phyloP scores from a whole-genome alignment of 495 filamentous ascomycete species.

The Glonium stellatum region DNA sequence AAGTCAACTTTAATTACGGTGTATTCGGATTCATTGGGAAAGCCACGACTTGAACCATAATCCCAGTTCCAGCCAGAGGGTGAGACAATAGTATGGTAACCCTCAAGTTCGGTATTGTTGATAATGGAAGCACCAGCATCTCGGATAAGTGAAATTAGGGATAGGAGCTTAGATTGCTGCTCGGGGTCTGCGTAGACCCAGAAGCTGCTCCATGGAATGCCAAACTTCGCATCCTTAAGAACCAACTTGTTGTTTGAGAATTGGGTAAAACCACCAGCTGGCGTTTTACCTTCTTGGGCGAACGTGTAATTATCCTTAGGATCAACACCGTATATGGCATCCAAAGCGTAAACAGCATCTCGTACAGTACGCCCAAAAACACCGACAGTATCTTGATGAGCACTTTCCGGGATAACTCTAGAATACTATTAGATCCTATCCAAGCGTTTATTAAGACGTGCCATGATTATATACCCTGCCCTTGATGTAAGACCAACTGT shows the following conservation, averaged over 20 bases:
- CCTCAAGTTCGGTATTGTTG: constrained; percentile 61
- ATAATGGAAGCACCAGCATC: constrained; percentile 59
- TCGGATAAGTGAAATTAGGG: constrained; percentile 49
- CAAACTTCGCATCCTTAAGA: constrained; percentile 57
- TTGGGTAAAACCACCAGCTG: constrained; percentile 47
- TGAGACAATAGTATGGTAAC: constrained; percentile 52
- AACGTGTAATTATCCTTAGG: constrained; percentile 52
- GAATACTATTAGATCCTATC: constrained; percentile 5
- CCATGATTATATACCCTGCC: constrained; percentile 33
- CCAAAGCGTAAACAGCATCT: constrained; percentile 59
- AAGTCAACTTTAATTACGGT: constrained; percentile 68
- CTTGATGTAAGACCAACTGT: constrained; percentile 59
- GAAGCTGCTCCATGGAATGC: constrained; percentile 63
- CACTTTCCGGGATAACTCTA: constrained; percentile 55
- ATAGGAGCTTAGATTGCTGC: constrained; percentile 47
- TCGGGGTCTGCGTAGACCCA: constrained; percentile 52
- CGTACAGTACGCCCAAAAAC: constrained; percentile 57
- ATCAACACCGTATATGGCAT: constrained; percentile 58
- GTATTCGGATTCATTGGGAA: constrained; percentile 63
- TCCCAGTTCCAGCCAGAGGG: constrained; percentile 69
- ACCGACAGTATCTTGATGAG: constrained; percentile 62
- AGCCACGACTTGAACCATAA: constrained; percentile 55
- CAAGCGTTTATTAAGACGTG: background rate
- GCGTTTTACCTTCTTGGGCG: constrained; percentile 48
- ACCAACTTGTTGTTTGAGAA: constrained; percentile 47